Percentiles rank a stretch among this genome's conserved stretches.
Evolutionary conservation across 148 eudicot genomes (phyloP).

Genomic region (Rhododendron kiyosumense): DNA sequence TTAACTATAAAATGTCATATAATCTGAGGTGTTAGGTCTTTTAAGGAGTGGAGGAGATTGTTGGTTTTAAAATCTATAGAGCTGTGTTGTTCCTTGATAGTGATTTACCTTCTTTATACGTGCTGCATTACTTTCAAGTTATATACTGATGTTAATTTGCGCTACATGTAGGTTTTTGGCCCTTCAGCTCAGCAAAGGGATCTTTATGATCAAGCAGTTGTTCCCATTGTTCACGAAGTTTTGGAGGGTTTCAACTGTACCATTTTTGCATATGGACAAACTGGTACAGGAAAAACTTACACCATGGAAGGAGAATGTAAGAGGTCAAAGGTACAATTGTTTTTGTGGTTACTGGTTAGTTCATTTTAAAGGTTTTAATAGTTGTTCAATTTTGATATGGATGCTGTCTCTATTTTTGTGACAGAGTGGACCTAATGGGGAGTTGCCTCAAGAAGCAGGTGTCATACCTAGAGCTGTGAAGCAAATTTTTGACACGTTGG

Average conservation of each 20-base stretch:
- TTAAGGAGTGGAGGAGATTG: neutral
- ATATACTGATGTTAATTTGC: neutral
- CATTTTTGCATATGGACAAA: slow-evolving; percentile 98
- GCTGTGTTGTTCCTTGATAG: neutral
- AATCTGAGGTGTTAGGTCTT: neutral
- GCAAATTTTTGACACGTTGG: slow-evolving; percentile 92
- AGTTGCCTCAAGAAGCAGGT: slow-evolving; percentile 88
- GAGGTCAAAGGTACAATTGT: slow-evolving; percentile 63
- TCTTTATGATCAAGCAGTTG: slow-evolving; percentile 86
- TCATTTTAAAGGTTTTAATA: neutral
- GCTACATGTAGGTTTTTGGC: slow-evolving; percentile 72
- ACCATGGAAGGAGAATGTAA: slow-evolving; percentile 98
- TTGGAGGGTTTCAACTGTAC: slow-evolving; percentile 97
- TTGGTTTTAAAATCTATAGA: neutral
- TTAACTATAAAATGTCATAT: neutral
- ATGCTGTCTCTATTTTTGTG: slow-evolving; percentile 1
- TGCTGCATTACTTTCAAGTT: neutral
- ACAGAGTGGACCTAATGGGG: slow-evolving; percentile 79
- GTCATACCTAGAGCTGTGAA: slow-evolving; percentile 91
- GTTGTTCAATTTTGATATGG: neutral
- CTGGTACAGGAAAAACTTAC: slow-evolving; percentile 98
- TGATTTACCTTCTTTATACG: neutral
- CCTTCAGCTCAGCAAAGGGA: slow-evolving; percentile 78
- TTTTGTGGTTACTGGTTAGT: neutral
- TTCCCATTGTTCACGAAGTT: slow-evolving; percentile 90